phyloP scores from a whole-genome alignment of 208 protist species.

The Trypanosoma melophagium region DNA sequence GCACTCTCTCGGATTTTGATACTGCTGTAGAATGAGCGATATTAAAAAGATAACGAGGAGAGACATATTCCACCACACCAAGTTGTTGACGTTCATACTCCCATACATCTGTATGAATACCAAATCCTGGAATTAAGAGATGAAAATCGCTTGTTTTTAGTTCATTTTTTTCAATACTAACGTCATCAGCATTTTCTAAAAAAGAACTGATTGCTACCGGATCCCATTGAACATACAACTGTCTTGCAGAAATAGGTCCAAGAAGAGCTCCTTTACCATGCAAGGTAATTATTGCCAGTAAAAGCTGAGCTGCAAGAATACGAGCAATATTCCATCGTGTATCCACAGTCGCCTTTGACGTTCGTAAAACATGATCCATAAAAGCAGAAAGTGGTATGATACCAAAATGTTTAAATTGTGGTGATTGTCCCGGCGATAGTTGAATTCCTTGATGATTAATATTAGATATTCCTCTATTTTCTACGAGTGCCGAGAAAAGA shows the following conservation, averaged over 20 bases:
- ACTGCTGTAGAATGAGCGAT: slow-evolving; percentile 52
- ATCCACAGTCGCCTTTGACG: background rate
- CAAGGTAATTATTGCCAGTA: slow-evolving; percentile 63
- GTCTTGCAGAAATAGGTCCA: slow-evolving; percentile 66
- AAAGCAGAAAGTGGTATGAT: slow-evolving; percentile 8
- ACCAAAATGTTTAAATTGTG: background rate
- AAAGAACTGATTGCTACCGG: background rate
- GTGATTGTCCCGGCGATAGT: background rate
- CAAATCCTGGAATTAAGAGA: slow-evolving; percentile 65
- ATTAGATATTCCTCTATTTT: background rate
- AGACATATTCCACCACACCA: slow-evolving; percentile 81
- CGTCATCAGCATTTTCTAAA: background rate
- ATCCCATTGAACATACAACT: slow-evolving; percentile 66
- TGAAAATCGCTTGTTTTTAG: slow-evolving; percentile 45
- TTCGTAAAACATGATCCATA: slow-evolving; percentile 11
- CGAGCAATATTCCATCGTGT: slow-evolving; percentile 55
- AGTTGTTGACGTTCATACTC: slow-evolving; percentile 85
- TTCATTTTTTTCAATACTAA: slow-evolving; percentile 21
- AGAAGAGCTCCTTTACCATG: slow-evolving; percentile 84
- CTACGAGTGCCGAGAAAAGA: slow-evolving; percentile 59
- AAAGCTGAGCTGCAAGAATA: slow-evolving; percentile 60
- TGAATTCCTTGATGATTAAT: background rate
- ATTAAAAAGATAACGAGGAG: slow-evolving; percentile 70
- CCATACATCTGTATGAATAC: slow-evolving; percentile 69
- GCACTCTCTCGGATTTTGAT: slow-evolving; percentile 28